Evolutionary conservation across 306 rosid species (phyloP), one percentile per base, ranked within the genome.

Genomic region (Heteromeles arbutifolia): DNA sequence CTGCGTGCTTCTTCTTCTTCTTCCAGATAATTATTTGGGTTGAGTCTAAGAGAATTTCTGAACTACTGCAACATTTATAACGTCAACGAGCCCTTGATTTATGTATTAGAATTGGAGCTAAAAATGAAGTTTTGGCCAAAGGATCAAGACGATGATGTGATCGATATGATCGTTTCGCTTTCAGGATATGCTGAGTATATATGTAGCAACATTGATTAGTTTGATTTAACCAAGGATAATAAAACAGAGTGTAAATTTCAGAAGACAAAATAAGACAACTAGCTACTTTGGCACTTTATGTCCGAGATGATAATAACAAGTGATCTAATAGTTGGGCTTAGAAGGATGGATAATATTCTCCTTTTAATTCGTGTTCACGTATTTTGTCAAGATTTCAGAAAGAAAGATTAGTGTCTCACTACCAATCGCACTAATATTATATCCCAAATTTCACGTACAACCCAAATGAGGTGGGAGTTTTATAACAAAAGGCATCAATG

Each of bases 131-230:
- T 4, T 48, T 48, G 54, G 8, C 21, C 54, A 14, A 71, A 78
- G 43, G 77, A 62, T 82, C 59, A 75, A 70, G 54, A 14, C 19
- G 63, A 82, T 79, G 39, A 74, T 17, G 31, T 34, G 48, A 25
- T 25, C 26, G 26, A 32, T 25, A 2, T 17, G 11, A 11, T 68
- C 29, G n/a, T 62, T 84, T 77, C 67, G 17, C 31, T 45, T 73
- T 57, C 14, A n/a, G 87, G 75, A 85, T 87, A 84, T 87, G 65
- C 93, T 69, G 34, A 81, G 89, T 66, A 81, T 75, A 81, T 83
- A 75, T 43, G 76, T 54, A 81, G 64, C 67, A 73, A 71, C 70
- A 77, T 66, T 65, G 90, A 48, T 41, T 41, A 9, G 80, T 52
- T 59, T n/a, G 62, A 80, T 53, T 59, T 34, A 84, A 88, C 77